Evolutionary conservation across 768 basidiomycete species (phyloP), one percentile per base, ranked within the genome.

Genomic region (Phaeotremella skinneri): DNA sequence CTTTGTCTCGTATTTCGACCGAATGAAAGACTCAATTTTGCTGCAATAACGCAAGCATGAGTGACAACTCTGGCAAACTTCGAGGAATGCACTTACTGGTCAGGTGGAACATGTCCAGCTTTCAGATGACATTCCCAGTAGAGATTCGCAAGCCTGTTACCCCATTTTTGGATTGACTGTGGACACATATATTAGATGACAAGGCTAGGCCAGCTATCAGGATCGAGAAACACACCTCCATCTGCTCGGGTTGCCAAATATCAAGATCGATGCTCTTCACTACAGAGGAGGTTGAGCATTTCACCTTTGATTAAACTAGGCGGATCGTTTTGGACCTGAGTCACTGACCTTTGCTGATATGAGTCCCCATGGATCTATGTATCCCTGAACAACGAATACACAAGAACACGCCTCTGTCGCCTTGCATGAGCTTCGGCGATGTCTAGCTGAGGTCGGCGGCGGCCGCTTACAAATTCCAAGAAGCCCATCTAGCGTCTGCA

Each of bases 101-200:
- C 94, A 4, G 90, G 88, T 34, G 94, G 93, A 21, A 88, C 67
- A 74, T 99, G 94, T 0, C 94, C 94, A 17, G 84, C 78, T 75
- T 91, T 93, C 55, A 98, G 80, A 79, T 96, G 93, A 3, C 90
- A 88, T 74, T 99, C 94, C 94, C 94, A 99, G 79, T 97, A 98
- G 3, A 89, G 67, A 78, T 99, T 99, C 6, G 91, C 94, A 6
- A 86, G 85, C 50, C 81, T 81, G 74, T 99, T 99, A 0, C 94
- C 94, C 94, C 94, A 99, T 75, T 87, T 89, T 75, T 89, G 86
- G 52, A 98, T 86, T 1, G 56, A 69, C 73, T 79, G 61, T 50
- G 13, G 16, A 14, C 52, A 58, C 21, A 62, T 26, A 7, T n/a
- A 5, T 20, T 52, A 42, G 42, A 31, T 43, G 42, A 5, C 5